phyloP scores from a whole-genome alignment of 2,329 filamentous ascomycete genomes.

The Pochonia chlamydosporia region DNA sequence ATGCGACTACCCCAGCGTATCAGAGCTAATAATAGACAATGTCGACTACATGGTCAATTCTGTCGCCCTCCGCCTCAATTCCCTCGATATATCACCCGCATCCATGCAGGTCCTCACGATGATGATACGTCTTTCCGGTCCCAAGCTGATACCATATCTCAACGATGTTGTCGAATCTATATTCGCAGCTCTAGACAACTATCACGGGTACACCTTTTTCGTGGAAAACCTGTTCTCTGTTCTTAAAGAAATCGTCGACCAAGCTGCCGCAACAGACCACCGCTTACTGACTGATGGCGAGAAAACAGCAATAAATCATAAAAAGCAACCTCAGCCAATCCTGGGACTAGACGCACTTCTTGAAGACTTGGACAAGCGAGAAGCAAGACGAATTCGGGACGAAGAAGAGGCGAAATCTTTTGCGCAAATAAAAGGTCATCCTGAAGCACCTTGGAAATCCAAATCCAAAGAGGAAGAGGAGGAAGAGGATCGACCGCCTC shows the following conservation, averaged over 20 bases:
- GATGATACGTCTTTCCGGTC: constrained; percentile 87
- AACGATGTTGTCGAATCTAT: constrained; percentile 89
- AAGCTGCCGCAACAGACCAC: constrained; percentile 60
- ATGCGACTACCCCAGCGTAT: constrained; percentile 70
- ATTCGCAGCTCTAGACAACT: constrained; percentile 89
- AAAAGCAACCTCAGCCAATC: constrained; percentile 27
- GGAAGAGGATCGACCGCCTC: constrained; percentile 27
- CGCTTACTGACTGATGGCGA: constrained; percentile 40
- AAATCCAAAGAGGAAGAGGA: constrained; percentile 28
- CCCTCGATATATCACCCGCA: constrained; percentile 85
- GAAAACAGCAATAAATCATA: constrained; percentile 32
- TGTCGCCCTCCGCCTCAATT: constrained; percentile 80
- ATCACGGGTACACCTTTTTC: constrained; percentile 83
- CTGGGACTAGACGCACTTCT: constrained; percentile 39
- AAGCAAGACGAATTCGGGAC: constrained; percentile 25
- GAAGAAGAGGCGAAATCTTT: constrained; percentile 25
- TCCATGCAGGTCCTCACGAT: constrained; percentile 86
- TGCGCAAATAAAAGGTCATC: constrained; percentile 18
- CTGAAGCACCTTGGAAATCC: constrained; percentile 31
- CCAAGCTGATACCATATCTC: constrained; percentile 75
- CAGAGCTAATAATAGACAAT: constrained; percentile 79
- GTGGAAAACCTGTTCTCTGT: constrained; percentile 83
- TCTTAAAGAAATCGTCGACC: constrained; percentile 74
- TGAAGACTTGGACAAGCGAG: constrained; percentile 57
- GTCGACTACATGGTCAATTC: constrained; percentile 97